Percentiles rank a stretch among this genome's conserved stretches.
Evolutionary conservation across 257 asterid species (phyloP).

Genomic region (Salvia splendens): DNA sequence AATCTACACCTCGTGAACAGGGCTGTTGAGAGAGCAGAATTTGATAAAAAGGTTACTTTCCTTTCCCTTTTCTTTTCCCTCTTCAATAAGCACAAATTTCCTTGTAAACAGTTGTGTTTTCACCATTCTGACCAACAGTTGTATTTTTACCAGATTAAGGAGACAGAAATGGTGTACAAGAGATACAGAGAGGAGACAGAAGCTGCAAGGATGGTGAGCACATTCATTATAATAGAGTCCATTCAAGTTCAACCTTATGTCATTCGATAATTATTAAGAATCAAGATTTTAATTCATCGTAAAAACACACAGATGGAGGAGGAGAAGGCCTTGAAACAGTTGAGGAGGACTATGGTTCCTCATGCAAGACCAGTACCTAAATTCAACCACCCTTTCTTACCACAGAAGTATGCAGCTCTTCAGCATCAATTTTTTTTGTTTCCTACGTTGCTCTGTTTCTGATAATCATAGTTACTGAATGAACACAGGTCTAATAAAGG

Average conservation of each 20-base stretch:
- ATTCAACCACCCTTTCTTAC: conserved; percentile 75
- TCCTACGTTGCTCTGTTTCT: not conserved
- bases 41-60: conserved; percentile 71
- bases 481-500: conserved; percentile 65
- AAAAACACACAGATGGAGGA: conserved; percentile 69
- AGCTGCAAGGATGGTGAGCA: conserved; percentile 66
- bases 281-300: not conserved
- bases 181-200: conserved; percentile 93
- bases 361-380: conserved; percentile 86
- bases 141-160: conserved; percentile 58
- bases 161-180: conserved; percentile 76
- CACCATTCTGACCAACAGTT: conserved; percentile 25
- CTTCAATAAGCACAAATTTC: too few species aligned
- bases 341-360: conserved; percentile 76
- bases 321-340: conserved; percentile 87
- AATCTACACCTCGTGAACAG: conserved; percentile 69
- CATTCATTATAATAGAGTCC: too few species aligned
- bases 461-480: not conserved
- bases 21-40: conserved; percentile 80
- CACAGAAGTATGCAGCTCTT: conserved; percentile 56
- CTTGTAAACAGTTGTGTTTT: not conserved
- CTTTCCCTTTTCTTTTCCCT: too few species aligned
- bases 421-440: not conserved
- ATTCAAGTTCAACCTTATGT: too few species aligned
- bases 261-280: not conserved